phyloP scores from a whole-genome alignment of 2,329 filamentous ascomycete species.

The Exophiala phaeomuriformis region DNA sequence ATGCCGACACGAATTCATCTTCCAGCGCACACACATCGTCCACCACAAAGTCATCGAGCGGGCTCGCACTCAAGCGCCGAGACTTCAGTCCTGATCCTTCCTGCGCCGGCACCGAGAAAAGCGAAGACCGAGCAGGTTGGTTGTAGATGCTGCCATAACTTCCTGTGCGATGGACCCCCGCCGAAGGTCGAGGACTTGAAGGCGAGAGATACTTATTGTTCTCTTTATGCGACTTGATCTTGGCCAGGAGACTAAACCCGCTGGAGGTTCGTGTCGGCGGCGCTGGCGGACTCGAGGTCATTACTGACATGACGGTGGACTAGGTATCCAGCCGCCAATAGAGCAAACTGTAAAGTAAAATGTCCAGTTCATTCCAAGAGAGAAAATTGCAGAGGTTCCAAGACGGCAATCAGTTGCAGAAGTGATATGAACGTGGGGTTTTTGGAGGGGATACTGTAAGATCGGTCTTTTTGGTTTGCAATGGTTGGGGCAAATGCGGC shows the following conservation, averaged over 20 bases:
- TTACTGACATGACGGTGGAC: slow-evolving; percentile 11
- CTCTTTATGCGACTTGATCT: slow-evolving; percentile 21
- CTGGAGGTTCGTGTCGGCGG: slow-evolving; percentile 13
- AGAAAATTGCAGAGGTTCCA: slow-evolving; percentile 8
- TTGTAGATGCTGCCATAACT: slow-evolving; percentile 15
- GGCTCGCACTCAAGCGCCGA: slow-evolving; percentile 64
- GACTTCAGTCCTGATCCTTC: slow-evolving; percentile 70
- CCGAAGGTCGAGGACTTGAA: not conserved
- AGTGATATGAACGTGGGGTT: not conserved
- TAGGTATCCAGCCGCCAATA: not conserved
- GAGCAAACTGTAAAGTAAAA: not conserved
- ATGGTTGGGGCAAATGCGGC: not conserved
- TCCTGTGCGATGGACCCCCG: slow-evolving; percentile 6
- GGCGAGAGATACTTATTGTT: slow-evolving; percentile 10
- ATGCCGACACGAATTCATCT: slow-evolving; percentile 62
- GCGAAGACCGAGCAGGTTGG: slow-evolving; percentile 6
- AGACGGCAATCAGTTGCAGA: not conserved
- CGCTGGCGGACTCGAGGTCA: slow-evolving; percentile 9
- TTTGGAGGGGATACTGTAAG: not conserved
- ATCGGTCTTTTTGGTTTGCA: not conserved
- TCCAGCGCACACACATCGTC: slow-evolving; percentile 63
- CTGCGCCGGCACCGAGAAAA: slow-evolving; percentile 52
- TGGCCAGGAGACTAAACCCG: slow-evolving; percentile 18
- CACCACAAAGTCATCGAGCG: slow-evolving; percentile 67
- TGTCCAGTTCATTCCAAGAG: slow-evolving; percentile 7